These are phyloP conservation scores for Pseudocercospora macadamiae DNA, from an alignment of 2,329 filamentous ascomycete genomes.

Conservation along the genomic window DNA sequence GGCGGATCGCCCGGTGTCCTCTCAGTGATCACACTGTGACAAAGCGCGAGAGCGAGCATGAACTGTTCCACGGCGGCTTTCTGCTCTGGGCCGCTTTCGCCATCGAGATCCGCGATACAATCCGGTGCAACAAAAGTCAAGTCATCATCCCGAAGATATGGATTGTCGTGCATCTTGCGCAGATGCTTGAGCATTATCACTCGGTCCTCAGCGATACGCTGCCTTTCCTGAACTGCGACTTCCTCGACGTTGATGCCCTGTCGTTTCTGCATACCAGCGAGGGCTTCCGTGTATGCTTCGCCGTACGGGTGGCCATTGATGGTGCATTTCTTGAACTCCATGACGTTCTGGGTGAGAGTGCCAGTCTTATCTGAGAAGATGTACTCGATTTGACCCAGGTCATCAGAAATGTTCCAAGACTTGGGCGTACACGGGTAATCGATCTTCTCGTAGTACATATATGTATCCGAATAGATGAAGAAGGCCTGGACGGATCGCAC, in stretches of 20 bases:
- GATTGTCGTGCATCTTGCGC: conserved; percentile 80
- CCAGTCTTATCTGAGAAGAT: conserved; percentile 97
- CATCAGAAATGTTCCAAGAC: conserved; percentile 98
- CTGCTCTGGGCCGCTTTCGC: conserved; percentile 76
- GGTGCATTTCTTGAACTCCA: conserved; percentile 99
- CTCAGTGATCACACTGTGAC: conserved; percentile 94
- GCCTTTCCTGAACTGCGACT: conserved; percentile 71
- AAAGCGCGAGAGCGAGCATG: conserved; percentile 93
- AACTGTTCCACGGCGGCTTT: conserved; percentile 80
- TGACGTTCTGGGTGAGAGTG: conserved; percentile 87
- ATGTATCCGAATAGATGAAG: conserved; percentile 94
- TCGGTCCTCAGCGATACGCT: conserved; percentile 79
- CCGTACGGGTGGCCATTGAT: conserved; percentile 96
- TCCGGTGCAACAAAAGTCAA: conserved; percentile 91
- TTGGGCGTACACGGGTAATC: conserved; percentile 96
- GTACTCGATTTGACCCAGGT: conserved; percentile 97
- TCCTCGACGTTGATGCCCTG: conserved; percentile 83
- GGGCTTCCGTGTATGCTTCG: conserved; percentile 95
- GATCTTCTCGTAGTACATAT: conserved; percentile 96
- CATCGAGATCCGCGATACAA: conserved; percentile 80
- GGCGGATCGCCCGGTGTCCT: conserved; percentile 86
- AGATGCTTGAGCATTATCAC: conserved; percentile 71
- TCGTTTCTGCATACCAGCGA: conserved; percentile 93
- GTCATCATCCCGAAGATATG: conserved; percentile 85
- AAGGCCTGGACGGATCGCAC: conserved; percentile 89